Conservation (phyloP, 176 grass and related monocot species). For the Bonia amplexicaulis region DNA sequence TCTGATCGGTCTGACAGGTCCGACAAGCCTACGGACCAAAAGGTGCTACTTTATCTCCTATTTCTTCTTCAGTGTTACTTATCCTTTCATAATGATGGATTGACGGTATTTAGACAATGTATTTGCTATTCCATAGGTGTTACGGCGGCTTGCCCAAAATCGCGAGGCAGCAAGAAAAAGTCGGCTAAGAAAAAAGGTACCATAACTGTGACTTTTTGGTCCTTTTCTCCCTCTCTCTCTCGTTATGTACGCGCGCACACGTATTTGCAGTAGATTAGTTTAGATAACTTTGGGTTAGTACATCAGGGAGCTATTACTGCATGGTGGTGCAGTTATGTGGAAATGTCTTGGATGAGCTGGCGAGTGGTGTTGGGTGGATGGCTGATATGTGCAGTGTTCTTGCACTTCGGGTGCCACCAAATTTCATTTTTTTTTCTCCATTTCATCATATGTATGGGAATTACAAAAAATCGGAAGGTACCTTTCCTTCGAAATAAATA, state of each 20-base stretch:
- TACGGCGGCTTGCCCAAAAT: constrained; percentile 72
- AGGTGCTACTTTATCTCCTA: constrained; percentile 35
- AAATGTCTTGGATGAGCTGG: not conserved
- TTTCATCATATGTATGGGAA: not conserved
- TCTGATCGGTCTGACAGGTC: constrained; percentile 66
- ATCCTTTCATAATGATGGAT: not conserved
- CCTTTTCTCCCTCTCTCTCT: not conserved
- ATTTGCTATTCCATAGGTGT: constrained; percentile 46
- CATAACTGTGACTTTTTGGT: not conserved
- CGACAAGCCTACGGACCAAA: constrained; percentile 58
- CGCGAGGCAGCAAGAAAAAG: constrained; percentile 77
- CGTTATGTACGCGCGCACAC: not conserved
- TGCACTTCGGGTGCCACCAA: not conserved
- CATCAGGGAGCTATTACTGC: not conserved
- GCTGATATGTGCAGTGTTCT: not conserved
- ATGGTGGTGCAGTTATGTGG: constrained; percentile 1
- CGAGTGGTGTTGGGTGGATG: not conserved
- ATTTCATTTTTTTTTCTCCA: not conserved
- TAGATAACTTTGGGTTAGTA: not conserved
- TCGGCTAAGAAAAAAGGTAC: constrained; percentile 67
- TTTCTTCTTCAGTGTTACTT: not conserved
- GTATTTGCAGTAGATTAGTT: not conserved
- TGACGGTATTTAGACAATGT: constrained; percentile 2
- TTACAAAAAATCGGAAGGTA: not conserved
- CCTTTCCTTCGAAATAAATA: not conserved